A percentile compares a stretch with the other conserved stretches of the same genome.
Conservation (phyloP, 2,329 filamentous ascomycete species). For the Verticillium dahliae region DNA sequence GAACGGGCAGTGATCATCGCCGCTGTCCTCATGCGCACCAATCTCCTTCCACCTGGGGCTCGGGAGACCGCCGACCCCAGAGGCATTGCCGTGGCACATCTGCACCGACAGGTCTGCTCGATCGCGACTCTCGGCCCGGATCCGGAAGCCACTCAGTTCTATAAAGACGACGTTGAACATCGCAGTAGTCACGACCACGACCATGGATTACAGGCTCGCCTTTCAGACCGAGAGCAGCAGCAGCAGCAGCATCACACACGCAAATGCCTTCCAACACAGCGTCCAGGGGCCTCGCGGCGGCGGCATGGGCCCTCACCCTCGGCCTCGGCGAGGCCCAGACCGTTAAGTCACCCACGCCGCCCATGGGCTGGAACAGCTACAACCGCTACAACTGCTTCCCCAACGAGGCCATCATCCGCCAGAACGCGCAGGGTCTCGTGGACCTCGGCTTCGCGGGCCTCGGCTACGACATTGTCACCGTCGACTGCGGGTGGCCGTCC, state of each 20-base stretch:
- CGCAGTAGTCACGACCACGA: not conserved
- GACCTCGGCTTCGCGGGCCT: conserved; percentile 41
- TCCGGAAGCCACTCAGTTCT: not conserved
- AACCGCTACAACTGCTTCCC: conserved; percentile 47
- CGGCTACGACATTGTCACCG: conserved; percentile 50
- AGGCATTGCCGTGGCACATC: not conserved
- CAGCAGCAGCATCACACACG: too few relatives aligned
- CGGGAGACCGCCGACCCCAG: not conserved
- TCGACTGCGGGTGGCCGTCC: conserved; percentile 52
- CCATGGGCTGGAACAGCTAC: conserved; percentile 54
- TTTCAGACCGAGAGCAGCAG: not conserved
- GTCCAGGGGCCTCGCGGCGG: not conserved
- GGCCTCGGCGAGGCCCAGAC: conserved; percentile 7
- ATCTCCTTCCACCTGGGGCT: not conserved
- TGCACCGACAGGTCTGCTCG: not conserved
- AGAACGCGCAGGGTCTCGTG: conserved; percentile 46
- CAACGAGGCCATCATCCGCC: conserved; percentile 38
- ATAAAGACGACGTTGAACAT: not conserved
- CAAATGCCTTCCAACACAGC: not conserved
- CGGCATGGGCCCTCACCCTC: not conserved
- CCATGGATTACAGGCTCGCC: too few relatives aligned
- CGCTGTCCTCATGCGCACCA: not conserved
- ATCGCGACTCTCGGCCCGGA: not conserved
- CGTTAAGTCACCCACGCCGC: conserved; percentile 25
- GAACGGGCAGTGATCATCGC: not conserved